Conservation (phyloP, 2,329 filamentous ascomycete species). For the Ceratocystis harringtonii region DNA sequence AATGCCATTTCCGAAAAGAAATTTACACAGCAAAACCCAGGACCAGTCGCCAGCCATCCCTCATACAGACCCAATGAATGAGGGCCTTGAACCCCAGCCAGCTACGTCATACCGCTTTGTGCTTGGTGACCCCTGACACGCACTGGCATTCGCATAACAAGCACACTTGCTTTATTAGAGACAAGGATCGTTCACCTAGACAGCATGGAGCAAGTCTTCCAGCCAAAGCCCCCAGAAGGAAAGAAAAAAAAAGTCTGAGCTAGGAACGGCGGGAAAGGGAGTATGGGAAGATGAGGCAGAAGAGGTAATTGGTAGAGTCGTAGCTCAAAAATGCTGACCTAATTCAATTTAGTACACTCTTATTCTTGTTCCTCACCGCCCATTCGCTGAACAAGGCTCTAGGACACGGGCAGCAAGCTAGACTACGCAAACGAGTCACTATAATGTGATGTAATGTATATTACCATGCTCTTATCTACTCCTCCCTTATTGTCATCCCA, state of each 20-base stretch:
- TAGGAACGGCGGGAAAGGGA: neutral
- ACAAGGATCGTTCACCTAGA: neutral
- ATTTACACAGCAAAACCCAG: neutral
- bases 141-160: constrained; percentile 4
- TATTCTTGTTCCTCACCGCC: neutral
- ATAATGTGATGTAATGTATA: neutral
- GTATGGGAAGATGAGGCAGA: neutral
- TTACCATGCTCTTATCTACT: neutral
- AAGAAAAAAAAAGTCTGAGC: neutral
- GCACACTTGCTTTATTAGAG: neutral
- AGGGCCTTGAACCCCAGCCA: neutral
- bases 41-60: neutral
- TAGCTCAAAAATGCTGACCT: neutral
- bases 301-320: neutral
- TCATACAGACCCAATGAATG: neutral
- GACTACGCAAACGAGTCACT: neutral
- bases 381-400: neutral
- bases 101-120: constrained; percentile 3
- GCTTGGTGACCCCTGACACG: constrained; percentile 1
- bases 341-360: neutral
- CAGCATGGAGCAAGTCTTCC: neutral
- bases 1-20: neutral
- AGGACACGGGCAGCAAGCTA: neutral
- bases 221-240: neutral
- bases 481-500: neutral